Conservation (phyloP, 805 yeast species). For the Ogataea degrootiae region DNA sequence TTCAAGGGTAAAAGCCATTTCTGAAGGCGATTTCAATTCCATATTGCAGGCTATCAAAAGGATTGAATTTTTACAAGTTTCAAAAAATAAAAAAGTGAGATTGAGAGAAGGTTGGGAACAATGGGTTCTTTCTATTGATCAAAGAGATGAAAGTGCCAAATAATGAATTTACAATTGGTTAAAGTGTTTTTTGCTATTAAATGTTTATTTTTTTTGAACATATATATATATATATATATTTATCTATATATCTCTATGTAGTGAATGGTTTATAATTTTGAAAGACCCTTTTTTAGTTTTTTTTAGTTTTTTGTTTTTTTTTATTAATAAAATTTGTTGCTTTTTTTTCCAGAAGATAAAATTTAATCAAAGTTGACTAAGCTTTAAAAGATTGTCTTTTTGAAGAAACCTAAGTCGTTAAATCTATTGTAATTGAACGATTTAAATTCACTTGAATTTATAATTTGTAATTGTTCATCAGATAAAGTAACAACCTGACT, state of each 20-base stretch:
- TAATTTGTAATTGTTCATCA: slow-evolving; percentile 2
- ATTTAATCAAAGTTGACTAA: neutral
- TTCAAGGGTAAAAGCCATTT: slow-evolving; percentile 61
- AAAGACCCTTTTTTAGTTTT: neutral
- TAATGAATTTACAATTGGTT: neutral
- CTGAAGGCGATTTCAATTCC: slow-evolving; percentile 42
- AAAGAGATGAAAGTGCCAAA: slow-evolving; percentile 27
- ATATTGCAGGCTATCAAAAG: slow-evolving; percentile 29
- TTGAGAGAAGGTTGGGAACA: slow-evolving; percentile 53
- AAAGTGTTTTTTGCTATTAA: neutral
- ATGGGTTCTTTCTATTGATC: slow-evolving; percentile 60
- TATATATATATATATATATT: neutral
- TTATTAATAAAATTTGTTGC: neutral
- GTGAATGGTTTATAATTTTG: neutral
- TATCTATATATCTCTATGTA: neutral
- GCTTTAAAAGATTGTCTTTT: slow-evolving; percentile 18
- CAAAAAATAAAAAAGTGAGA: slow-evolving; percentile 45
- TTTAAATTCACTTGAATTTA: slow-evolving; percentile 18
- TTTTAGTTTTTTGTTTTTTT: neutral
- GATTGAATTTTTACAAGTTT: slow-evolving; percentile 29
- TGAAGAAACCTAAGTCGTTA: slow-evolving; percentile 15
- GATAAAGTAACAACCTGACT: neutral
- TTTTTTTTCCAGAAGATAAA: neutral
- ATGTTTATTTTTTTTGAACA: neutral
- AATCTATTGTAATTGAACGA: slow-evolving; percentile 21